Evolutionary conservation across 1,284 basidiomycete species (phyloP).

Genomic region (Ganoderma resinaceum): DNA sequence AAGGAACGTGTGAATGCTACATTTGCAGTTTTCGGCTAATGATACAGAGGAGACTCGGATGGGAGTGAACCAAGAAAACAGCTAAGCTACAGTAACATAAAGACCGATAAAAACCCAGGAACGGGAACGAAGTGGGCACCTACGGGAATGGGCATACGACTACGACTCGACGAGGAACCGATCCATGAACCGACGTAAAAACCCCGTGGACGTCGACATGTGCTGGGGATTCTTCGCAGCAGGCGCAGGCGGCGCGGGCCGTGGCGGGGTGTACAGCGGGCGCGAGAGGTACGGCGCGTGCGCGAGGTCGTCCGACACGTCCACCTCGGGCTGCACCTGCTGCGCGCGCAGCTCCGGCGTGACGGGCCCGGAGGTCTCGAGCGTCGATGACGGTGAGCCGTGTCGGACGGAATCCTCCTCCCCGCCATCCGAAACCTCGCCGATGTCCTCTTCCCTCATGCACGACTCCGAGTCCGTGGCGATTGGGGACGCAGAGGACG

Average conservation of each 20-base stretch:
- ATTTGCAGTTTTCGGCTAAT: not conserved
- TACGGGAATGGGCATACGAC: not conserved
- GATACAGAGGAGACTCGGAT: not conserved
- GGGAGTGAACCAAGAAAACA: not conserved
- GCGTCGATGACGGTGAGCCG: slow-evolving; percentile 16
- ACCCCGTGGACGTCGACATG: slow-evolving; percentile 17
- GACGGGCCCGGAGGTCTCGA: slow-evolving; percentile 17
- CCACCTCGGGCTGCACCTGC: slow-evolving; percentile 18
- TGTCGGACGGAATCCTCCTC: not conserved
- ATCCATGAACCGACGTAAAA: slow-evolving; percentile 34
- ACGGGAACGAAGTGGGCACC: too few species aligned
- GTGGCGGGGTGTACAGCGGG: not conserved
- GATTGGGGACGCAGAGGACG: not conserved
- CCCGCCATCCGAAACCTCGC: not conserved
- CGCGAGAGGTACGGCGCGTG: not conserved
- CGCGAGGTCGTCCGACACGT: slow-evolving; percentile 5
- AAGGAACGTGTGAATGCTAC: not conserved
- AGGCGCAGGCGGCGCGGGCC: not conserved
- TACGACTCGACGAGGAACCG: slow-evolving; percentile 28
- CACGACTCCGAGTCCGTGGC: not conserved
- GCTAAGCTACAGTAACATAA: not conserved
- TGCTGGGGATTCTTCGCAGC: slow-evolving; percentile 14
- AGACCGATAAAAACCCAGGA: not conserved
- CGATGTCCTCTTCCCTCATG: not conserved
- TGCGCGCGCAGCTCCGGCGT: slow-evolving; percentile 25